These are phyloP conservation scores for Chytriomyces confervae DNA, from an alignment of 192 early-diverging fungal species.

Conservation along the genomic window DNA sequence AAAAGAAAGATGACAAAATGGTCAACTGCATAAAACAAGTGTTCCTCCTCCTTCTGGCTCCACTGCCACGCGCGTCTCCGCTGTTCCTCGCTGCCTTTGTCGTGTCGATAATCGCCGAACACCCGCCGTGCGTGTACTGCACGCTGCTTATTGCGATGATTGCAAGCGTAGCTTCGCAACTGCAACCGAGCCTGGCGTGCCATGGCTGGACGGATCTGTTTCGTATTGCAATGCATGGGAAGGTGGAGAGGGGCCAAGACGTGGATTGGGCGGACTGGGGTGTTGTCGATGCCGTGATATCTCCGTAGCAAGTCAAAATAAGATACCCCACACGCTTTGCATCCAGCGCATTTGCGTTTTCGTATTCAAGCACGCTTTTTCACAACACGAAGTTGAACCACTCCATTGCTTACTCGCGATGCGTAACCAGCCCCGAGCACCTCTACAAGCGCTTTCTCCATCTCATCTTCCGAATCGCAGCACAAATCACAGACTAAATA, in stretches of 20 bases:
- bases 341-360: background rate
- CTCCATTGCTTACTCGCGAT: background rate
- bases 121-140: background rate
- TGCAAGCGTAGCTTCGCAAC: background rate
- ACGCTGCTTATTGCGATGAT: background rate
- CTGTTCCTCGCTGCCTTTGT: background rate
- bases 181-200: background rate
- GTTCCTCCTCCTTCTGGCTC: background rate
- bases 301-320: background rate
- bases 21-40: background rate
- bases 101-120: background rate
- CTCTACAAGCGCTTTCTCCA: background rate
- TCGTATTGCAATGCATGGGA: background rate
- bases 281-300: background rate
- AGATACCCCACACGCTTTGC: background rate
- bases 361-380: background rate
- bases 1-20: background rate
- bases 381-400: background rate
- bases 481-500: background rate
- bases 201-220: background rate
- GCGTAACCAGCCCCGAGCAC: background rate
- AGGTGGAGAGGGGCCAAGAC: background rate
- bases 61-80: background rate
- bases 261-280: background rate
- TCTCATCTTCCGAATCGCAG: background rate